Percentiles rank a stretch among this genome's conserved stretches.
These are phyloP conservation scores for Cicer bijugum DNA, from an alignment of 306 rosid species.

Conservation along the genomic window DNA sequence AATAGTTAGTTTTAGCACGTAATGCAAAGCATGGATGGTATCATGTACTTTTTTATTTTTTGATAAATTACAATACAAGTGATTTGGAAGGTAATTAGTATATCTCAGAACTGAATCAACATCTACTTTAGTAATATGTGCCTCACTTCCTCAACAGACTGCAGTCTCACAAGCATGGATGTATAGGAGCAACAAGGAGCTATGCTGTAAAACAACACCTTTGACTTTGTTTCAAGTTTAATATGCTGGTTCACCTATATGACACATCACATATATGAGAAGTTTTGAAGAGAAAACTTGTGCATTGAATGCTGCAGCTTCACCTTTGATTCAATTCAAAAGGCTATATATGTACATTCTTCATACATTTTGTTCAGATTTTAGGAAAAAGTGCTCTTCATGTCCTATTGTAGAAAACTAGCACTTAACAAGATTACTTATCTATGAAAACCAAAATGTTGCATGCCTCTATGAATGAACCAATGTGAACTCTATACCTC, in stretches of 20 bases:
- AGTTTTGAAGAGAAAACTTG: conserved; percentile 40
- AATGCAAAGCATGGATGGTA: conserved; percentile 30
- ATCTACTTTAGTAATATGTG: conserved; percentile 44
- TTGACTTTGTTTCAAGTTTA: conserved; percentile 41
- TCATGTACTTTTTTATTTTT: conserved; percentile 16
- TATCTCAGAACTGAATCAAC: conserved; percentile 15
- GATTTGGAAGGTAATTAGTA: conserved; percentile 37
- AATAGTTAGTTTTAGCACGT: conserved; percentile 26
- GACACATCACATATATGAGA: background rate
- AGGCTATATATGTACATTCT: conserved; percentile 37
- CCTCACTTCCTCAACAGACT: conserved; percentile 49
- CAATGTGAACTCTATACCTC: conserved; percentile 23
- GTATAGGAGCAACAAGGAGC: conserved; percentile 37
- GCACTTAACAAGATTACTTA: conserved; percentile 21
- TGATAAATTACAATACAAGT: conserved; percentile 36
- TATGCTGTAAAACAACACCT: conserved; percentile 35
- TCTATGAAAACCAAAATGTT: conserved; percentile 18
- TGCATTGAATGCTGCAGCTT: conserved; percentile 27
- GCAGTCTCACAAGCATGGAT: conserved; percentile 41
- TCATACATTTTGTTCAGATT: conserved; percentile 34
- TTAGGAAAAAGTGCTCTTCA: conserved; percentile 25
- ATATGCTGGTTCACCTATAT: conserved; percentile 13
- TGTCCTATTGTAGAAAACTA: conserved; percentile 4
- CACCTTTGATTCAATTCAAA: conserved; percentile 35
- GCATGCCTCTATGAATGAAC: conserved; percentile 27